Evolutionary conservation across 305 asterid species (phyloP).

Genomic region (Fraxinus velutina): DNA sequence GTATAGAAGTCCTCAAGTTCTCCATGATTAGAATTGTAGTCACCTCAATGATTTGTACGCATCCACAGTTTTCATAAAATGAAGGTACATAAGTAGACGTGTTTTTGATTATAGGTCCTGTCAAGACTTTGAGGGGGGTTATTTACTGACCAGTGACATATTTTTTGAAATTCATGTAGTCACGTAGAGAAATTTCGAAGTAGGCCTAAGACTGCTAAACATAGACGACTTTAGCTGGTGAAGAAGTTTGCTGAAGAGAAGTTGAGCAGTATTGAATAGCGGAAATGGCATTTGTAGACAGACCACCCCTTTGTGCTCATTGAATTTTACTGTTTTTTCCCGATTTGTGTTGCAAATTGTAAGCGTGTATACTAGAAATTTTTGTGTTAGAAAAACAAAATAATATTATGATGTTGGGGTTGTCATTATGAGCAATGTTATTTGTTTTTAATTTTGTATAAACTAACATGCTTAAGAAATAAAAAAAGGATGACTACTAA

Average conservation of each 20-base stretch:
- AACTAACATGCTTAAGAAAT: too few species aligned
- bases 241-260: slow-evolving; percentile 10
- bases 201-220: background rate
- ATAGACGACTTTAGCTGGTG: slow-evolving; percentile 5
- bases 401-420: background rate
- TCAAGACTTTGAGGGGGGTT: background rate
- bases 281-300: background rate
- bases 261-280: background rate
- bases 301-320: background rate
- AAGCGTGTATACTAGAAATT: background rate
- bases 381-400: background rate
- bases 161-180: slow-evolving; percentile 10
- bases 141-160: slow-evolving; percentile 3
- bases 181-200: background rate
- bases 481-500: too few species aligned
- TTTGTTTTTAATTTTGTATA: too few species aligned
- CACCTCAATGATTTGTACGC: slow-evolving; percentile 7
- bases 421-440: background rate
- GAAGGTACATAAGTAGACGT: slow-evolving; percentile 2
- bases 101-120: background rate
- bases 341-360: background rate
- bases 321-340: background rate
- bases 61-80: slow-evolving; percentile 13
- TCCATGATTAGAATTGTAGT: slow-evolving; percentile 1
- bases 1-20: background rate